Percentiles rank a stretch among this genome's conserved stretches.
These are phyloP conservation scores for Exophiala xenobiotica DNA, from an alignment of 2,329 filamentous ascomycete genomes.

Conservation along the genomic window DNA sequence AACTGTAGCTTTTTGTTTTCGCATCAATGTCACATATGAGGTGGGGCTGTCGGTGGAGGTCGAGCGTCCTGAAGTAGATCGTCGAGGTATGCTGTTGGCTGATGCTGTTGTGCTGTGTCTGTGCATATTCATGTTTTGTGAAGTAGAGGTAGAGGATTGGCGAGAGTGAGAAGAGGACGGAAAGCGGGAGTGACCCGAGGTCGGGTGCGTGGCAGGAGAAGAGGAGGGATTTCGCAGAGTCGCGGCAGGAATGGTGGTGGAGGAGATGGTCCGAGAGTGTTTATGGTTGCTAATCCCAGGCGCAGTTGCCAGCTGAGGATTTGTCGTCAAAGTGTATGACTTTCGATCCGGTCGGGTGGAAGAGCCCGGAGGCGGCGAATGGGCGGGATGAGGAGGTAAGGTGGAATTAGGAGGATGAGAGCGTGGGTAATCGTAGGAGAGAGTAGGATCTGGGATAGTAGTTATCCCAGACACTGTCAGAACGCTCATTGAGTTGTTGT, in stretches of 20 bases:
- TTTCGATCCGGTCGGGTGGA: conserved; percentile 24
- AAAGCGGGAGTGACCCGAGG: conserved; percentile 11
- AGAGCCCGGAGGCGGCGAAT: conserved; percentile 15
- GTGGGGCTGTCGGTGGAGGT: conserved; percentile 30
- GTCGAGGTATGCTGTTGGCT: conserved; percentile 26
- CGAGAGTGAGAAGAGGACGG: conserved; percentile 26
- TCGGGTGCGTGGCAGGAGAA: conserved; percentile 7
- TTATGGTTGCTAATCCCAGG: conserved; percentile 24
- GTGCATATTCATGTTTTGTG: conserved; percentile 28
- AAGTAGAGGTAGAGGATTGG: conserved; percentile 23
- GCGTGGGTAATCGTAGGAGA: conserved; percentile 21
- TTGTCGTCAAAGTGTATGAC: conserved; percentile 14
- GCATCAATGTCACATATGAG: conserved; percentile 85
- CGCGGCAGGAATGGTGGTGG: conserved; percentile 15
- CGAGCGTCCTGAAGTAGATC: conserved; percentile 31
- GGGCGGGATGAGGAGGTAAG: conserved; percentile 16
- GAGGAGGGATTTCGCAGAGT: conserved; percentile 12
- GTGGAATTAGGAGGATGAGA: conserved; percentile 13
- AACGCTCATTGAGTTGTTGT: conserved; percentile 26
- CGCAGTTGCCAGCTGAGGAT: conserved; percentile 15
- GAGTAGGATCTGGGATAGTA: conserved; percentile 26
- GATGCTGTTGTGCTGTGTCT: conserved; percentile 29
- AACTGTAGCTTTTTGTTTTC: conserved; percentile 95
- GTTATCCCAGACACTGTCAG: conserved; percentile 30
- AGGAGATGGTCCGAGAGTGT: conserved; percentile 27